Evolutionary conservation across 1,139 yeast species (phyloP), one percentile per base, ranked within the genome.

Genomic region (Debaryomyces psychrophilus): DNA sequence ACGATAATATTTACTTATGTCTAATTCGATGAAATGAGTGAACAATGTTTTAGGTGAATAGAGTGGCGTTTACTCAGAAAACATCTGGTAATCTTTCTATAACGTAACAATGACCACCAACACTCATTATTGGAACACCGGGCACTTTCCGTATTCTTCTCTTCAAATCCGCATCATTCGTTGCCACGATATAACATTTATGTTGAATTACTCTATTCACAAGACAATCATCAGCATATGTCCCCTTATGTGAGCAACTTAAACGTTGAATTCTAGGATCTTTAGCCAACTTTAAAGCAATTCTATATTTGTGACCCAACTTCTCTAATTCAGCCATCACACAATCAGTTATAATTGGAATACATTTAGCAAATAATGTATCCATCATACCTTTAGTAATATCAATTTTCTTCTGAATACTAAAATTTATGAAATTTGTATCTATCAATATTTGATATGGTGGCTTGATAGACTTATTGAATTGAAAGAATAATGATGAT

Each of bases 301-400:
- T 93, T 63, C 98, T 78, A 67, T 88, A 93, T 63, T 86, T 90
- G 23, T 96, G 96, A 0, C 99, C 99, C 50, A 93, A 76, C 65
- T 95, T 93, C 63, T 93, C 99, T 65, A 93, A 75, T 72, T 93
- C 99, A 0, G 99, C 99, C 87, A 93, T 83, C 27, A 93, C 99
- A 73, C 99, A 93, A 68, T 93, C 99, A 2, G 99, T 93, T 39
- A 93, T 85, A 43, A 92, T 81, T 5, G 99, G 99, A 40, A 92
- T 89, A 72, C 98, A 90, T 63, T 95, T 89, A 44, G 99, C 99
- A 66, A 85, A 86, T 35, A 93, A 72, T 48, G 95, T 81, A 65
- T 93, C 98, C 98, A 93, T 93, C 85, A 93, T 85, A 7, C 97
- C 99, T 58, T 92, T 80, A 14, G 90, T 93, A 9, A 93, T 73